Evolutionary conservation across 1,139 yeast species (phyloP).

Genomic region (Pichia sp.): DNA sequence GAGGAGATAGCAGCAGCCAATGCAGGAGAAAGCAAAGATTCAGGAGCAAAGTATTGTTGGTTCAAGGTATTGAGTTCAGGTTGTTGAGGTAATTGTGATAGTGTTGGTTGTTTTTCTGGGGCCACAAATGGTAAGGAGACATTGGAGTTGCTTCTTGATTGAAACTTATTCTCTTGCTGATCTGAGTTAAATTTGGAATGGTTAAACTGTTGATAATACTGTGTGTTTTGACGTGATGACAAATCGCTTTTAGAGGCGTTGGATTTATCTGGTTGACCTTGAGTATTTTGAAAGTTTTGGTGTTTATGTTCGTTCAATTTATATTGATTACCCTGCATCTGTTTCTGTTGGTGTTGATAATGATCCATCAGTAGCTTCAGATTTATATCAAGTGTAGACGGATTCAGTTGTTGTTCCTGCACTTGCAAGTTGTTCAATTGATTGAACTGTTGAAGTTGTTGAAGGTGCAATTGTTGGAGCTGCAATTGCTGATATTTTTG

Average conservation of each 20-base stretch:
- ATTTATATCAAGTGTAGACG: background rate
- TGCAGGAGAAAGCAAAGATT: background rate
- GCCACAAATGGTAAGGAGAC: background rate
- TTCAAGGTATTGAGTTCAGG: background rate
- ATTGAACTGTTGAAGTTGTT: constrained; percentile 2
- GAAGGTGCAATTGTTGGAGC: background rate
- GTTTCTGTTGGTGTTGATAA: constrained; percentile 1
- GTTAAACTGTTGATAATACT: background rate
- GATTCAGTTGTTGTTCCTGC: background rate
- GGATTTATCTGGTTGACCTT: background rate
- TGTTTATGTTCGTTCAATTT: background rate
- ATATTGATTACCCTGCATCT: background rate
- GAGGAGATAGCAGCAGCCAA: too few relatives aligned
- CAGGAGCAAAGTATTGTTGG: background rate
- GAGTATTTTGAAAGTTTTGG: background rate
- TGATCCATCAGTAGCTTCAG: background rate
- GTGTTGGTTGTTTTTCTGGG: background rate
- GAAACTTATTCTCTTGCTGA: constrained; percentile 3
- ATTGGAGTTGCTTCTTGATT: constrained; percentile 9
- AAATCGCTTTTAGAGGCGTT: background rate
- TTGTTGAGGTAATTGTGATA: background rate
- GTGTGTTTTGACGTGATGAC: background rate
- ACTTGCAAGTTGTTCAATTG: constrained; percentile 1
- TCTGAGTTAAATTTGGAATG: background rate
- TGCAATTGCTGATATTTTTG: constrained; percentile 6